Evolutionary conservation across 768 basidiomycete species (phyloP), one percentile per base, ranked within the genome.

Genomic region (Xanthoconium stramineum): DNA sequence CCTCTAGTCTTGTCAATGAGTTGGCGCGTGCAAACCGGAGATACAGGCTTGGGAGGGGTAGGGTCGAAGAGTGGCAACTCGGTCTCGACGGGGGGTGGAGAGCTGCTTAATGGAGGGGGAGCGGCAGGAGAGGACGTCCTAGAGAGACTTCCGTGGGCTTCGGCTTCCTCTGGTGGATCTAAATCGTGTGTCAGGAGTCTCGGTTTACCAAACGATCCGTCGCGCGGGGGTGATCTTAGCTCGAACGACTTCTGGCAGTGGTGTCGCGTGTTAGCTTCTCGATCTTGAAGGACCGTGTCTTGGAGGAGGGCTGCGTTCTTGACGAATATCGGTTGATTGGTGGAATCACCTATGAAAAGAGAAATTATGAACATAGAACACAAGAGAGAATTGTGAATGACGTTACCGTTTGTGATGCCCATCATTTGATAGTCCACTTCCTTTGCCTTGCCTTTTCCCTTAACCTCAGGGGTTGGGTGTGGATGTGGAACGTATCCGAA

Each of bases 331-430:
- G 57, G 58, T 15, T 48, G 60, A 29, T 39, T 30, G 19, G 51
- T 10, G 6, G 40, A 37, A 20, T 30, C 55, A 17, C 47, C 60
- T 71, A n/a, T n/a, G 36, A 14, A 28, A 28, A 11, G 12, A 19
- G 19, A 10, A 17, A 30, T 20, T 3, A 42, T 62, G 1, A 55
- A 53, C 40, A 29, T 32, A 17, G 8, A 9, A 14, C 33, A 15
- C 29, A 15, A 28, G 24, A 47, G n/a, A 24, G 28, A 1, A 38
- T 10, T 6, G 8, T 36, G 10, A 5, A 28, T n/a, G 2, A 14
- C 12, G 56, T 53, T 59, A 76, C 75, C 64, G 40, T 78, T 75
- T 5, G 74, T 74, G n/a, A 74, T 74, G 47, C 75, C 77, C 17
- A 62, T 50, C 61, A 73, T 72, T 39, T 59, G 63, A 15, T 29